Percentiles rank a stretch among this genome's conserved stretches.
Evolutionary conservation across 495 filamentous ascomycete genomes (phyloP).

Genomic region (Apiosordaria backusii): DNA sequence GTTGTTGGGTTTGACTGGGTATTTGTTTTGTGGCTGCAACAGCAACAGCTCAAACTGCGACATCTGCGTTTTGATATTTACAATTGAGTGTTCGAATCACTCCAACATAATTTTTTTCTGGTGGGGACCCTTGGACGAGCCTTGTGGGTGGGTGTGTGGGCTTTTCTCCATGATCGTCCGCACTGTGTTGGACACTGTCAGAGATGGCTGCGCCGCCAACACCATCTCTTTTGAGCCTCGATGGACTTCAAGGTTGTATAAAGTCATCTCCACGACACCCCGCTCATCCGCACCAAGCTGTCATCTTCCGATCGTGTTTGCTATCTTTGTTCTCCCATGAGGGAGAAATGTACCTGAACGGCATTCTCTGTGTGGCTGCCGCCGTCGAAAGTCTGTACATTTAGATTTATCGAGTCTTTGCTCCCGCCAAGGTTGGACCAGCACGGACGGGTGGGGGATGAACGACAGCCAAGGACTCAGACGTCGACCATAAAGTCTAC

Average conservation of each 20-base stretch:
- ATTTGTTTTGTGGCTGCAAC: neutral
- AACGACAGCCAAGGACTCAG: neutral
- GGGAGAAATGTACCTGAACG: neutral
- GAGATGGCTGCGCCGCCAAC: neutral
- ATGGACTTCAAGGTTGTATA: neutral
- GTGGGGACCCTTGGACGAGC: neutral
- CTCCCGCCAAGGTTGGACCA: conserved; percentile 10
- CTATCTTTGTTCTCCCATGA: neutral
- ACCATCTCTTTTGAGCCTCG: neutral
- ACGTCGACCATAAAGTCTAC: neutral
- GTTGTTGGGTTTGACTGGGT: neutral
- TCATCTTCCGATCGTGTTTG: neutral
- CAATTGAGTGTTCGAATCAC: too few species aligned
- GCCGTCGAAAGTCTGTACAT: neutral
- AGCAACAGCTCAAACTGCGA: neutral
- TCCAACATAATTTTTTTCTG: too few species aligned
- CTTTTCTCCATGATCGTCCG: neutral
- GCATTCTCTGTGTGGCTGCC: neutral
- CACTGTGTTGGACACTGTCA: neutral
- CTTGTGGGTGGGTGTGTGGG: neutral
- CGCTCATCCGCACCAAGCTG: neutral
- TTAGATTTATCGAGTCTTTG: neutral
- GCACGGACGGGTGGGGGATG: conserved; percentile 12
- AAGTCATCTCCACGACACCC: neutral
- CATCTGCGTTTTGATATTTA: neutral